Percentiles rank a stretch among this genome's conserved stretches.
These are phyloP conservation scores for Saccharata proteae DNA, from an alignment of 2,329 filamentous ascomycete species.

Conservation along the genomic window DNA sequence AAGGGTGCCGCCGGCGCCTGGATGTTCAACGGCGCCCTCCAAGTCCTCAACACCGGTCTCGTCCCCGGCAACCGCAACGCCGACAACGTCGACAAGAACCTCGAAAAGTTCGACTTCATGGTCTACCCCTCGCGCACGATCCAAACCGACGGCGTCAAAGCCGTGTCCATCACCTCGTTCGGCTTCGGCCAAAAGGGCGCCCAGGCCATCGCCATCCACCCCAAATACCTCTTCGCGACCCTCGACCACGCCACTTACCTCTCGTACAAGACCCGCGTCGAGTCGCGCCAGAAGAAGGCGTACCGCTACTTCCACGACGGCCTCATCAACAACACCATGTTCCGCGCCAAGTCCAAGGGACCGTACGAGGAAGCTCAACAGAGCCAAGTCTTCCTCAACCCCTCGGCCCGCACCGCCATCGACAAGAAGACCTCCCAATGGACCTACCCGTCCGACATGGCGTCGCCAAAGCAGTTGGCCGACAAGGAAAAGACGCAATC, in stretches of 20 bases:
- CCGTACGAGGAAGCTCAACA: conserved; percentile 86
- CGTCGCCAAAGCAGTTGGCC: conserved; percentile 53
- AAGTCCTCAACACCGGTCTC: conserved; percentile 85
- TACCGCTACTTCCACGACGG: conserved; percentile 99
- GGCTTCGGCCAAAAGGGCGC: conserved; percentile 99
- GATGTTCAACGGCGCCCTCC: conserved; percentile 98
- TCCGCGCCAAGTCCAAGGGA: conserved; percentile 84
- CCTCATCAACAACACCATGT: conserved; percentile 94
- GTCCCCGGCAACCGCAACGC: conserved; percentile 97
- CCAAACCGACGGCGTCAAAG: conserved; percentile 96
- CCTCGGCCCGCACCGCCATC: conserved; percentile 68
- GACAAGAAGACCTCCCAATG: conserved; percentile 82
- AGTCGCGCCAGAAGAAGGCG: conserved; percentile 91
- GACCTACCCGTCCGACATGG: conserved; percentile 48
- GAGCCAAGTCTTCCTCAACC: conserved; percentile 83
- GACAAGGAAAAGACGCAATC: conserved; percentile 48
- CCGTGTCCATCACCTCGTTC: conserved; percentile 97
- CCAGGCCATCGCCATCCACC: conserved; percentile 92
- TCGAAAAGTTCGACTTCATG: conserved; percentile 97
- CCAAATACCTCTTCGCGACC: conserved; percentile 90
- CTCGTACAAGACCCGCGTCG: conserved; percentile 77
- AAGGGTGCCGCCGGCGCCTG: conserved; percentile 98
- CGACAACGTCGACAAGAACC: conserved; percentile 89
- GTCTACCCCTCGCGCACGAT: conserved; percentile 92
- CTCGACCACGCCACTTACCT: conserved; percentile 76